Percentiles rank a stretch among this genome's conserved stretches.
These are phyloP conservation scores for Talaromyces verruculosus DNA, from an alignment of 2,329 filamentous ascomycete species.

Conservation along the genomic window DNA sequence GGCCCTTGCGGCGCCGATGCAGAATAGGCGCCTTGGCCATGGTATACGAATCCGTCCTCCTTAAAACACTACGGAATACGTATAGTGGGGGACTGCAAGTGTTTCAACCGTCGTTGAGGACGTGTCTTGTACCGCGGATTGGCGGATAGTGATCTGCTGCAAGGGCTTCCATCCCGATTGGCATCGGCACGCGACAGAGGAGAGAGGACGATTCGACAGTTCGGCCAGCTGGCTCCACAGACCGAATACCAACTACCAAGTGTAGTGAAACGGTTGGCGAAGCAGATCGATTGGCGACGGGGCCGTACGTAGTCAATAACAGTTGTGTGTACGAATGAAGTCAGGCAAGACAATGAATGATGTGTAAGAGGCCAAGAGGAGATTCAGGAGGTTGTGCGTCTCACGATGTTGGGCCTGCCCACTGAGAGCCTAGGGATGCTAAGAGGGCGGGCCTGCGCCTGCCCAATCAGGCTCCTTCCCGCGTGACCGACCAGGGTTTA, in stretches of 20 bases:
- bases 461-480: constrained; percentile 1
- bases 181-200: neutral
- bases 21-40: neutral
- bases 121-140: neutral
- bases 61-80: neutral
- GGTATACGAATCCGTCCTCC: neutral
- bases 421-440: neutral
- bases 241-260: neutral
- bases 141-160: neutral
- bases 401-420: neutral
- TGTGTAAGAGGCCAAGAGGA: neutral
- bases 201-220: neutral
- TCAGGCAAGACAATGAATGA: neutral
- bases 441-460: neutral
- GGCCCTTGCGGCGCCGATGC: constrained; percentile 1
- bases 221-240: neutral
- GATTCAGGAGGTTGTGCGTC: constrained; percentile 1
- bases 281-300: neutral
- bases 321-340: neutral
- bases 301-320: neutral
- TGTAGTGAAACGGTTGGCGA: constrained; percentile 7
- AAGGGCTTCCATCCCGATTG: neutral
- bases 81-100: neutral
- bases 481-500: neutral
- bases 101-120: neutral